Evolutionary conservation across 805 yeast genomes (phyloP).

Genomic region (Nakazawaea wyomingensis): DNA sequence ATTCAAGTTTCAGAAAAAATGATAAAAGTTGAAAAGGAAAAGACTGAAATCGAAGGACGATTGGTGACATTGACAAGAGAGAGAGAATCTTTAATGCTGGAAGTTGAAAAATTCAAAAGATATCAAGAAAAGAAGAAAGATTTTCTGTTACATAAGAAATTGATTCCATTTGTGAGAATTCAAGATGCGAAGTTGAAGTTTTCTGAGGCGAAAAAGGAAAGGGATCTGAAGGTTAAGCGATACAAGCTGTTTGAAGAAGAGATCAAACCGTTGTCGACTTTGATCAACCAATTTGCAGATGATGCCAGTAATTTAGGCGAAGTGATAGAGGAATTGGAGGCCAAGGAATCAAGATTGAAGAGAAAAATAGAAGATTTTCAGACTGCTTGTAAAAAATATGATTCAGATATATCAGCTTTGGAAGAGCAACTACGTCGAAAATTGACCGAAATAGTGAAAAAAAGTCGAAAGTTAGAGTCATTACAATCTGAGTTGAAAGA

Average conservation of each 20-base stretch:
- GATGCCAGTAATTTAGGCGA: neutral
- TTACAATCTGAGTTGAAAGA: conserved; percentile 19
- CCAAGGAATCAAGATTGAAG: conserved; percentile 12
- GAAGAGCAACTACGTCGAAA: conserved; percentile 29
- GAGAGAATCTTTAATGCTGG: conserved; percentile 34
- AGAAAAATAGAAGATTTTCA: conserved; percentile 12
- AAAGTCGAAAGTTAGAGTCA: conserved; percentile 14
- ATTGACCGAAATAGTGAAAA: conserved; percentile 30
- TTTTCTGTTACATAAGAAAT: conserved; percentile 31
- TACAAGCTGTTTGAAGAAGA: conserved; percentile 20
- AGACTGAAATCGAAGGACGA: conserved; percentile 25
- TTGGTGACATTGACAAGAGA: conserved; percentile 31
- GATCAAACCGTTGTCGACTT: conserved; percentile 15
- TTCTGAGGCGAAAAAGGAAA: conserved; percentile 20
- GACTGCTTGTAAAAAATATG: conserved; percentile 16
- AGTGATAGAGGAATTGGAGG: conserved; percentile 17
- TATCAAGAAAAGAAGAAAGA: conserved; percentile 39
- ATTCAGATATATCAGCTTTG: conserved; percentile 24
- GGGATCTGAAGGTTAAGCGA: conserved; percentile 21
- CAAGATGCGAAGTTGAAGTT: conserved; percentile 30
- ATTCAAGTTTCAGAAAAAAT: conserved; percentile 42
- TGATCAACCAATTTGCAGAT: conserved; percentile 1
- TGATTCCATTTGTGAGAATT: conserved; percentile 29
- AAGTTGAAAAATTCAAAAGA: conserved; percentile 41
- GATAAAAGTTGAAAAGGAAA: conserved; percentile 23